These are phyloP conservation scores for Sporothrix inflata DNA, from an alignment of 2,329 filamentous ascomycete genomes.

Conservation along the genomic window DNA sequence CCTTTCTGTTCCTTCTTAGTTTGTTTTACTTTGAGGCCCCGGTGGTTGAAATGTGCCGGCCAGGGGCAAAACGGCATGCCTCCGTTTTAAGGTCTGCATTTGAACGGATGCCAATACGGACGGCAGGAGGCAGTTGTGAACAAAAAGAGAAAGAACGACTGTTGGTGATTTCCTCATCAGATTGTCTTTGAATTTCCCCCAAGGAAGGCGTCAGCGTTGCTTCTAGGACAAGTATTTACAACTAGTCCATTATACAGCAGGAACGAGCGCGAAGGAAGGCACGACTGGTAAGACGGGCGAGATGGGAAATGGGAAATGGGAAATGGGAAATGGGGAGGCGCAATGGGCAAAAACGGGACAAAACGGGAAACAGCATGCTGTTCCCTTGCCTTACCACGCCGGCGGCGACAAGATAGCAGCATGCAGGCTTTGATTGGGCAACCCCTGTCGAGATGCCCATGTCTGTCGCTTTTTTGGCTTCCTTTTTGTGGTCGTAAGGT, in stretches of 20 bases:
- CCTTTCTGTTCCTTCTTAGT: slow-evolving; percentile 28
- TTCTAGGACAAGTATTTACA: background rate
- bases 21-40: slow-evolving; percentile 33
- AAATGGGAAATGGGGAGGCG: background rate
- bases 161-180: background rate
- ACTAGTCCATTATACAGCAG: background rate
- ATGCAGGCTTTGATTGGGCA: slow-evolving; percentile 20
- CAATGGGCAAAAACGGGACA: background rate
- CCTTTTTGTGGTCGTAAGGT: background rate
- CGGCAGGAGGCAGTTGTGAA: background rate
- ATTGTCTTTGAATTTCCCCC: background rate
- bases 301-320: background rate
- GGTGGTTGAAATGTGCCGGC: slow-evolving; percentile 22
- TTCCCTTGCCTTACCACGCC: background rate
- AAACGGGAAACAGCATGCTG: background rate
- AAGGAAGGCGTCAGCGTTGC: background rate
- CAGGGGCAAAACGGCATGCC: slow-evolving; percentile 20
- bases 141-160: slow-evolving; percentile 10
- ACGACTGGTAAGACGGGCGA: slow-evolving; percentile 1
- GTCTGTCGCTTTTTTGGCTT: background rate
- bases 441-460: slow-evolving; percentile 20
- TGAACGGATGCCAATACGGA: background rate
- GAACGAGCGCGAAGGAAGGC: slow-evolving; percentile 14
- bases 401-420: background rate
- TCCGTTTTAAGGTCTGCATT: slow-evolving; percentile 1